These are phyloP conservation scores for Clarireedia monteithiana DNA, from an alignment of 2,329 filamentous ascomycete species.

Conservation along the genomic window DNA sequence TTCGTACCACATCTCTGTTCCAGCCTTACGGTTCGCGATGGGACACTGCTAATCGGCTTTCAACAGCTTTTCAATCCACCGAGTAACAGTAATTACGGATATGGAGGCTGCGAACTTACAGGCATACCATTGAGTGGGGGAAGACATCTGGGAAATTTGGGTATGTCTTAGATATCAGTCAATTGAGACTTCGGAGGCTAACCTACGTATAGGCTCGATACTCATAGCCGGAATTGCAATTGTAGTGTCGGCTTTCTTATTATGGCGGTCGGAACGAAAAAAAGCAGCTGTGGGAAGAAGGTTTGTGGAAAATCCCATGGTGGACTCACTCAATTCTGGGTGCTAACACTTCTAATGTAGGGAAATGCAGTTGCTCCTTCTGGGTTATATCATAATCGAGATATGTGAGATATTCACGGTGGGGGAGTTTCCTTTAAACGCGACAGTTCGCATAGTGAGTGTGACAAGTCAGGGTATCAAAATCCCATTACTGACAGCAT, in stretches of 20 bases:
- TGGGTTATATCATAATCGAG: constrained; percentile 77
- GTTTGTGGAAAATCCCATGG: constrained; percentile 37
- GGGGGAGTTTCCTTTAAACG: constrained; percentile 73
- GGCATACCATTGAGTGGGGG: constrained; percentile 66
- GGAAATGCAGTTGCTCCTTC: constrained; percentile 92
- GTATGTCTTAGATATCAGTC: constrained; percentile 38
- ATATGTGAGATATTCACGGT: constrained; percentile 97
- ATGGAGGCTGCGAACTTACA: constrained; percentile 62
- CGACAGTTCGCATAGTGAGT: constrained; percentile 64
- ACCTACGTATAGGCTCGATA: constrained; percentile 63
- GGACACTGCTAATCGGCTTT: constrained; percentile 11
- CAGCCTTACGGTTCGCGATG: constrained; percentile 1
- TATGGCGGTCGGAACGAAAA: constrained; percentile 81
- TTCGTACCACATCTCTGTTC: constrained; percentile 38
- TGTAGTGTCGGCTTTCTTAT: constrained; percentile 52
- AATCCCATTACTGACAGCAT: constrained; percentile 6
- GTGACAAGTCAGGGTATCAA: background rate
- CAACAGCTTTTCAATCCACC: constrained; percentile 52
- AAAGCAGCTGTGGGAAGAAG: constrained; percentile 88
- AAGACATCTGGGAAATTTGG: constrained; percentile 71
- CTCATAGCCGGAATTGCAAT: constrained; percentile 75
- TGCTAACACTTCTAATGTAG: constrained; percentile 38
- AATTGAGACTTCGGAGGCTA: constrained; percentile 18
- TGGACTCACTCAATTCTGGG: background rate
- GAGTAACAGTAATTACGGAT: constrained; percentile 16